A percentile compares a stretch with the other conserved stretches of the same genome.
Evolutionary conservation across 192 early-diverging fungal species (phyloP).

Genomic region (Neocallimastix lanati): DNA sequence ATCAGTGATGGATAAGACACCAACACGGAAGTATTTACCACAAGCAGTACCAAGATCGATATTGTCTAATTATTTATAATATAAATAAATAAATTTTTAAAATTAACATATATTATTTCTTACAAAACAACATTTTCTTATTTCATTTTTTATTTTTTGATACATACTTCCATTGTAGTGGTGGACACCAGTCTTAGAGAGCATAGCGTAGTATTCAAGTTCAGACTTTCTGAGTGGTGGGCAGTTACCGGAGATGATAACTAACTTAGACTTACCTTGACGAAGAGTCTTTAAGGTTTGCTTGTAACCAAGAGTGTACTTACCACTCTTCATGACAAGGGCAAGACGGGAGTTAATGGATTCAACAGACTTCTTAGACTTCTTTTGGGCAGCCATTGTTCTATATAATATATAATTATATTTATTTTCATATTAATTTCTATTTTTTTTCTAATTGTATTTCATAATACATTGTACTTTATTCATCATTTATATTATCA

Average conservation of each 20-base stretch:
- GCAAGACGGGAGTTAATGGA: conserved; percentile 95
- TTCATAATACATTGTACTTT: no score
- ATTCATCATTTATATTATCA: no score
- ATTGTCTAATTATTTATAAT: conserved; percentile 45
- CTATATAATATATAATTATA: no score
- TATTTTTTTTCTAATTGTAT: no score
- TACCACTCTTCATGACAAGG: conserved; percentile 99
- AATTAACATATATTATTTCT: not conserved
- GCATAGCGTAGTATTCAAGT: conserved; percentile 99
- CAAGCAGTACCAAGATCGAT: conserved; percentile 98
- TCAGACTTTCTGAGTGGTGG: conserved; percentile 98
- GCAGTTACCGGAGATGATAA: conserved; percentile 98
- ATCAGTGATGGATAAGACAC: conserved; percentile 89
- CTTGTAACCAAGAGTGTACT: conserved; percentile 97
- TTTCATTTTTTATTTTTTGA: not conserved
- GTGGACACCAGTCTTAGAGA: conserved; percentile 99
- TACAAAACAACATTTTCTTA: not conserved
- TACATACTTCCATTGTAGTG: conserved; percentile 93
- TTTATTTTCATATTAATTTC: no score
- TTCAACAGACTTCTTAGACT: conserved; percentile 36
- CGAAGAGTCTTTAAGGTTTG: conserved; percentile 94
- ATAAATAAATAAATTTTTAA: not conserved
- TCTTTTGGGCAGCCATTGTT: not conserved
- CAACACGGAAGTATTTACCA: conserved; percentile 97
- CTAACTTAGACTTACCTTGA: conserved; percentile 95